phyloP scores from a whole-genome alignment of 2,329 filamentous ascomycete genomes.

The Alternaria dauci region DNA sequence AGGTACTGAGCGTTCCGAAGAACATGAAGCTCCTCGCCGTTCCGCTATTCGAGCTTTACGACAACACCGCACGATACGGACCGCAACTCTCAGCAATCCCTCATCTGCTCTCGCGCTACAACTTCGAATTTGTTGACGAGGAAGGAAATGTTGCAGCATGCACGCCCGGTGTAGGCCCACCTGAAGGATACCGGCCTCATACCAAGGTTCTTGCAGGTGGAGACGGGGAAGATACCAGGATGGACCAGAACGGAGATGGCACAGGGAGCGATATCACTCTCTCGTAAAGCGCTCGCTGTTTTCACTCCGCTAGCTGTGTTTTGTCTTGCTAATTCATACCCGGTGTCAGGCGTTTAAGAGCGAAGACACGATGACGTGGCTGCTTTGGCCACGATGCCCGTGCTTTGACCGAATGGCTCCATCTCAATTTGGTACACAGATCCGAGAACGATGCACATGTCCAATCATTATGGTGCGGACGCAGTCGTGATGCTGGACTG shows the following conservation, averaged over 20 bases:
- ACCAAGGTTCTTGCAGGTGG: slow-evolving; percentile 51
- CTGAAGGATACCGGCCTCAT: slow-evolving; percentile 37
- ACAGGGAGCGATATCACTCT: slow-evolving; percentile 47
- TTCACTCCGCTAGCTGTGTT: background rate
- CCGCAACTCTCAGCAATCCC: slow-evolving; percentile 96
- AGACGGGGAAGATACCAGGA: slow-evolving; percentile 49
- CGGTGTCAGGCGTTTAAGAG: slow-evolving; percentile 12
- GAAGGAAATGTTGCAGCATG: slow-evolving; percentile 84
- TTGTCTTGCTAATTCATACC: slow-evolving; percentile 2
- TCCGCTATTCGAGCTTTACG: slow-evolving; percentile 96
- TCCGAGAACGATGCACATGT: background rate
- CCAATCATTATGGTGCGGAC: background rate
- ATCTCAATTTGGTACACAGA: background rate
- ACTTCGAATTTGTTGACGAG: slow-evolving; percentile 98
- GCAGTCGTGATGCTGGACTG: background rate
- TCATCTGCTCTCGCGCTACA: slow-evolving; percentile 91
- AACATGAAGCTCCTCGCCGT: slow-evolving; percentile 99
- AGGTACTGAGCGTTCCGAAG: slow-evolving; percentile 95
- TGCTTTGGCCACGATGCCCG: background rate
- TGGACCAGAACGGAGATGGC: slow-evolving; percentile 49
- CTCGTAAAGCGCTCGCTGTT: slow-evolving; percentile 28
- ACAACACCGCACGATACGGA: slow-evolving; percentile 93
- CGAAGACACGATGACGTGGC: background rate
- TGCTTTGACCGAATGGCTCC: background rate
- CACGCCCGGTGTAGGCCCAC: slow-evolving; percentile 78